phyloP scores from a whole-genome alignment of 331 rosid species.

The Pyrus hybrid region DNA sequence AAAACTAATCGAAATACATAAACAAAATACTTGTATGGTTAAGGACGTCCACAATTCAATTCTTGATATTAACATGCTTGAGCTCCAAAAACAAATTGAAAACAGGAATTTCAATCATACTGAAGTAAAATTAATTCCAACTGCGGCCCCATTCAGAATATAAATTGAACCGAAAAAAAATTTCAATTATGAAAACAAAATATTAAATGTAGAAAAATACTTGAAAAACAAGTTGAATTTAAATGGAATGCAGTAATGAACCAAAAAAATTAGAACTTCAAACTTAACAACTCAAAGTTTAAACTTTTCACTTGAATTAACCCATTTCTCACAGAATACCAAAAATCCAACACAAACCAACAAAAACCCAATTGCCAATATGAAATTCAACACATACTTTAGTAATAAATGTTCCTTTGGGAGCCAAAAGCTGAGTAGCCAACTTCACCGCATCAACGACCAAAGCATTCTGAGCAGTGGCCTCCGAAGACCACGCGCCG shows the following conservation, averaged over 20 bases:
- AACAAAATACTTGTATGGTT: neutral
- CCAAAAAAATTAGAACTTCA: neutral
- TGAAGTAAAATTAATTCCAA: neutral
- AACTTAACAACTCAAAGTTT: neutral
- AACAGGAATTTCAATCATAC: neutral
- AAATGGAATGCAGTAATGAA: neutral
- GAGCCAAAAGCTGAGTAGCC: constrained; percentile 78
- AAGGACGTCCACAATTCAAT: neutral
- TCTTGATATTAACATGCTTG: neutral
- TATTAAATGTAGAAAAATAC: too few species aligned
- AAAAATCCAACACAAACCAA: neutral
- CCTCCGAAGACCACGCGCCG: constrained; percentile 96
- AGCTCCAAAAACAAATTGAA: neutral
- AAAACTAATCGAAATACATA: neutral
- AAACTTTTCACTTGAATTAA: neutral
- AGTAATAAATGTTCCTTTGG: constrained; percentile 74
- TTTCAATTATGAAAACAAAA: too few species aligned
- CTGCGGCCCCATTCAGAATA: neutral
- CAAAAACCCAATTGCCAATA: neutral
- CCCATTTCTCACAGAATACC: neutral
- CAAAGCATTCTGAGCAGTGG: constrained; percentile 76
- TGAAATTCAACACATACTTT: constrained; percentile 33
- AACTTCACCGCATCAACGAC: constrained; percentile 79
- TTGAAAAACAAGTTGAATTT: too few species aligned
- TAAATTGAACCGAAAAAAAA: too few species aligned